Conservation (phyloP, 208 protist genomes). For the Trypanosoma theileri region DNA sequence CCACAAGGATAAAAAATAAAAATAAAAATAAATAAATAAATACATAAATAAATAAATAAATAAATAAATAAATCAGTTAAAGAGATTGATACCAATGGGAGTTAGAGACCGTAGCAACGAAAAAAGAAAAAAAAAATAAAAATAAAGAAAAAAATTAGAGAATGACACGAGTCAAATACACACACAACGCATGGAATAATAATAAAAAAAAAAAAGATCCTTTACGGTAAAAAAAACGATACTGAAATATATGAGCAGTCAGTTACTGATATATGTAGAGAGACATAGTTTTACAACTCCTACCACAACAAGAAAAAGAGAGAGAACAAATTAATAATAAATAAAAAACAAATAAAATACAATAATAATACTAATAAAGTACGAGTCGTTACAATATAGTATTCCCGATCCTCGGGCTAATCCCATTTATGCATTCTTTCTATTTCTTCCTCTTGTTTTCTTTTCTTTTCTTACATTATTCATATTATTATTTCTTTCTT, state of each 20-base stretch:
- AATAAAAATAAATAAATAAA: constrained; percentile 7
- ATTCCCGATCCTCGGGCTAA: too few species aligned
- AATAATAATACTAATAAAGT: too few species aligned
- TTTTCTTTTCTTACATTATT: too few species aligned
- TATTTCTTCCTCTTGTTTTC: too few species aligned
- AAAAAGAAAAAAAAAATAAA: constrained; percentile 9
- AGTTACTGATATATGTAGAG: not conserved
- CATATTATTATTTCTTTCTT: too few species aligned
- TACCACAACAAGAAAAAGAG: not conserved
- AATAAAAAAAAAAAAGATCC: not conserved
- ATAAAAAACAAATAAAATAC: not conserved
- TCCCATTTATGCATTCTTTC: too few species aligned
- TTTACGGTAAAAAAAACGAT: too few species aligned
- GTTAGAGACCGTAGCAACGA: not conserved
- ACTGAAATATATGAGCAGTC: too few species aligned
- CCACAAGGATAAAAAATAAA: constrained; percentile 13
- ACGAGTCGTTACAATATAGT: too few species aligned
- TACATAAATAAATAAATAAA: too few species aligned
- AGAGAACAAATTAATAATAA: not conserved
- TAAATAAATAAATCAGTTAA: too few species aligned
- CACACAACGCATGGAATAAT: not conserved
- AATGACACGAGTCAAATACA: not conserved
- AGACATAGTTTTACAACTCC: not conserved
- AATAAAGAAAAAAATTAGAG: constrained; percentile 1
- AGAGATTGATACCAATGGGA: too few species aligned